Evolutionary conservation across 228 moss, liverwort and hornwort species (phyloP).

Genomic region (Sphagnum fallax): DNA sequence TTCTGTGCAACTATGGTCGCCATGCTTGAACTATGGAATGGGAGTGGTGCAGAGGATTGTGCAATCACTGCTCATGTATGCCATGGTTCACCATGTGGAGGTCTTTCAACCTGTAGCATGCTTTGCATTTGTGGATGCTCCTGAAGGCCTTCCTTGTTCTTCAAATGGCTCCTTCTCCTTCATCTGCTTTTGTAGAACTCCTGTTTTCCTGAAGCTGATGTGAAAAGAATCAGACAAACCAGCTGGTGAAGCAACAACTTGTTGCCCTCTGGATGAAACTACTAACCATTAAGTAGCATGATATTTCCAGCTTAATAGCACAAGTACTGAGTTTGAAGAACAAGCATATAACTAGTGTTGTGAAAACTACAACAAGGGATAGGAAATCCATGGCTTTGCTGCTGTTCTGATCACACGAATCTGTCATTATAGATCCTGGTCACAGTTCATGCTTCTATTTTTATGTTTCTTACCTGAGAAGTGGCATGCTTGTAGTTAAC

Average conservation of each 20-base stretch:
- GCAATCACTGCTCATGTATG: neutral
- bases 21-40: neutral
- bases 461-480: neutral
- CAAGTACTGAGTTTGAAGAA: neutral
- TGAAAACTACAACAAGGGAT: too few species aligned
- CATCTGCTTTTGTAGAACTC: neutral
- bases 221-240: too few species aligned
- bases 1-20: neutral
- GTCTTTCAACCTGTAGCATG: neutral
- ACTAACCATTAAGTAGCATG: slow-evolving; percentile 1
- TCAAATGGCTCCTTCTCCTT: neutral
- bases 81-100: neutral
- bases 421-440: too few species aligned
- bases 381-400: too few species aligned
- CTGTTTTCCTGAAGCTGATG: too few species aligned
- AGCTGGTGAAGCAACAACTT: neutral
- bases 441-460: too few species aligned
- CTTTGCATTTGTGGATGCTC: neutral
- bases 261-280: neutral
- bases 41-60: neutral
- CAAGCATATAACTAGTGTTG: neutral
- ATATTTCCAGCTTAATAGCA: too few species aligned
- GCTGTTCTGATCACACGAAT: too few species aligned
- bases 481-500: neutral
- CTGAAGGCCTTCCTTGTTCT: neutral